phyloP scores from a whole-genome alignment of 345 rosid genomes.

The Gossypium thurberi region DNA sequence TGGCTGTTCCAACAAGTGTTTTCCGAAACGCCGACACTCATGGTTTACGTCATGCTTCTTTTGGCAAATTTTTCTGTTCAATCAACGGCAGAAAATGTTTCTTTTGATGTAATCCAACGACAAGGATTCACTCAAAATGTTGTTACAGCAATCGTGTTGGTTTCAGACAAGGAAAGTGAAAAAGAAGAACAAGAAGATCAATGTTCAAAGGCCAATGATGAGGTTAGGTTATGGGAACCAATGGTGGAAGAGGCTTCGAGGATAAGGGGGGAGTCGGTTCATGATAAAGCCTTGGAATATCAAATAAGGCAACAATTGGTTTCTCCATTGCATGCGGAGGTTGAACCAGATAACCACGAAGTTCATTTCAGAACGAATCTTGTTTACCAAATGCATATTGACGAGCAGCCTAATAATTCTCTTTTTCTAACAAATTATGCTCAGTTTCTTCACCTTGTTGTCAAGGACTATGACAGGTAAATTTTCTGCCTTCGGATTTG shows the following conservation, averaged over 20 bases:
- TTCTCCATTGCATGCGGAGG: slow-evolving; percentile 46
- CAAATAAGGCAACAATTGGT: slow-evolving; percentile 26
- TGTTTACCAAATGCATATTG: slow-evolving; percentile 44
- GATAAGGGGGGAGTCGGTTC: slow-evolving; percentile 19
- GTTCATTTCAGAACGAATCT: slow-evolving; percentile 47
- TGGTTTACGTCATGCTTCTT: slow-evolving; percentile 64
- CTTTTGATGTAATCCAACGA: background rate
- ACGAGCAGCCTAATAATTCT: slow-evolving; percentile 52
- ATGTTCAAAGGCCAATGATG: background rate
- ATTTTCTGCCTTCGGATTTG: background rate
- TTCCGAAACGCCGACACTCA: slow-evolving; percentile 56
- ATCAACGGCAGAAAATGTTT: slow-evolving; percentile 29
- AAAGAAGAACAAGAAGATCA: background rate
- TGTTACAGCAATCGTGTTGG: background rate
- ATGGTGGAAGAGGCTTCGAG: slow-evolving; percentile 41
- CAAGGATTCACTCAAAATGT: background rate
- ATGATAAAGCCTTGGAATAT: slow-evolving; percentile 25
- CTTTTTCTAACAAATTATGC: slow-evolving; percentile 68
- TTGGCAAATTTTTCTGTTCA: slow-evolving; percentile 58
- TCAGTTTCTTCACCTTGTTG: slow-evolving; percentile 52
- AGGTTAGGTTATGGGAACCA: slow-evolving; percentile 43
- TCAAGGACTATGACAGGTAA: slow-evolving; percentile 52
- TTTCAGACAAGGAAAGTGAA: background rate
- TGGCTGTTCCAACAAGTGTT: slow-evolving; percentile 80
- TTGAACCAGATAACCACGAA: slow-evolving; percentile 40